Evolutionary conservation across 2,329 filamentous ascomycete genomes (phyloP), one percentile per base, ranked within the genome.

Genomic region (Pseudogymnoascus sp.): DNA sequence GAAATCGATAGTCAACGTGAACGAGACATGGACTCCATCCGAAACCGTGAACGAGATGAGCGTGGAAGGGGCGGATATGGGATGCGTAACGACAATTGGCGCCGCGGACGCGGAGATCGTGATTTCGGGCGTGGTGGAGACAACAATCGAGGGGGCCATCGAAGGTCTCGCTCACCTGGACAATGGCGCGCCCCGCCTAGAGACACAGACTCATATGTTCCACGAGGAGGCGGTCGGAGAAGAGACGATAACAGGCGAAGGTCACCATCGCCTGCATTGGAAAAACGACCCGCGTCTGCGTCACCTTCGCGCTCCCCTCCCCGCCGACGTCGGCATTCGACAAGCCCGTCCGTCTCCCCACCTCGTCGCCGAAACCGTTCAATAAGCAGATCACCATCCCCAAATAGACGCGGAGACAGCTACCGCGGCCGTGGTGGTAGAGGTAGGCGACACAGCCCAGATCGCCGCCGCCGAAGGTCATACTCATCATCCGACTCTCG

Each of bases 1-100:
- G 89, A 93, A 71, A 84, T 88, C 63, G 83, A 89, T 64, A 83
- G 87, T 68, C 81, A 84, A 60, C 86, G 89, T 63, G 90, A 95
- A 65, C 85, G 86, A 65, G 88, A 91, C 61, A 71, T 91, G 43
- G 83, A 88, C 66, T 81, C 82, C 41, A 78, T 91, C 62, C 84
- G 90, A 72, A 86, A 89, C 63, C 82, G 83, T 63, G 87, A 90
- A 62, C 81, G 82, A 59, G 78, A 81, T 65, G 81, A 83, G 56
- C 77, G 82, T 66, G 77, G 79, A 61, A 78, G 82, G 65, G 79
- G 79, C 38, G 78, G 80, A 26, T 78, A 78, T 16, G 76, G 78
- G 10, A 76, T 78, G 62, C 78, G 82, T 65, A 79, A 80, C 59
- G 79, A 79, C 19, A 67, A 69, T 26, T 66, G 69, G 40, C 67